Conservation (phyloP, 2,329 filamentous ascomycete species). For the Ilyonectria sp. region DNA sequence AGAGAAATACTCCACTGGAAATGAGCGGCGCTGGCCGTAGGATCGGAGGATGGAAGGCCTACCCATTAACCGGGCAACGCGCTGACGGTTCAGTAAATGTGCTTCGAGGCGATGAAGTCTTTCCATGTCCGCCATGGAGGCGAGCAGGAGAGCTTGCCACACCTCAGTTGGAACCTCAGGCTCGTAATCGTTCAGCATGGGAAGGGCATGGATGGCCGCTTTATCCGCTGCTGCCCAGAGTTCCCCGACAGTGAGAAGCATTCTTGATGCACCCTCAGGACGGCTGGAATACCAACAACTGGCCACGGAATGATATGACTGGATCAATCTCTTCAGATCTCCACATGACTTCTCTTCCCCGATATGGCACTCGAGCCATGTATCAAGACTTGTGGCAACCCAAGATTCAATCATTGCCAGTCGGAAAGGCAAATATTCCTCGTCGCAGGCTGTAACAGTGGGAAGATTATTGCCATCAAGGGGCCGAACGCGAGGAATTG, state of each 20-base stretch:
- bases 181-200: slow-evolving; percentile 62
- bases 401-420: slow-evolving; percentile 64
- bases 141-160: slow-evolving; percentile 63
- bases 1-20: slow-evolving; percentile 40
- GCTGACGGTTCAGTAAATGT: slow-evolving; percentile 51
- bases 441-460: neutral
- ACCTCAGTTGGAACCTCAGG: slow-evolving; percentile 58
- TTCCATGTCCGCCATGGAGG: slow-evolving; percentile 59
- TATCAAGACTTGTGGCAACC: slow-evolving; percentile 57
- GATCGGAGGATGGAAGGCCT: slow-evolving; percentile 35
- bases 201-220: slow-evolving; percentile 55
- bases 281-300: slow-evolving; percentile 53
- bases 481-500: slow-evolving; percentile 14
- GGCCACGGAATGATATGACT: slow-evolving; percentile 53
- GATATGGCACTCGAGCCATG: slow-evolving; percentile 55
- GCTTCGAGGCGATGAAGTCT: slow-evolving; percentile 62
- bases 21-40: slow-evolving; percentile 35
- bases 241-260: slow-evolving; percentile 70
- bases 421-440: slow-evolving; percentile 18
- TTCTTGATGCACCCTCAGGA: slow-evolving; percentile 65
- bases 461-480: slow-evolving; percentile 6
- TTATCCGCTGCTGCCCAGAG: slow-evolving; percentile 73
- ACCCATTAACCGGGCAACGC: neutral
- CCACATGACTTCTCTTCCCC: slow-evolving; percentile 45
- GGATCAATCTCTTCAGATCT: slow-evolving; percentile 51